Percentiles rank a stretch among this genome's conserved stretches.
Conservation (phyloP, 257 asterid species). For the Solanum okadae region DNA sequence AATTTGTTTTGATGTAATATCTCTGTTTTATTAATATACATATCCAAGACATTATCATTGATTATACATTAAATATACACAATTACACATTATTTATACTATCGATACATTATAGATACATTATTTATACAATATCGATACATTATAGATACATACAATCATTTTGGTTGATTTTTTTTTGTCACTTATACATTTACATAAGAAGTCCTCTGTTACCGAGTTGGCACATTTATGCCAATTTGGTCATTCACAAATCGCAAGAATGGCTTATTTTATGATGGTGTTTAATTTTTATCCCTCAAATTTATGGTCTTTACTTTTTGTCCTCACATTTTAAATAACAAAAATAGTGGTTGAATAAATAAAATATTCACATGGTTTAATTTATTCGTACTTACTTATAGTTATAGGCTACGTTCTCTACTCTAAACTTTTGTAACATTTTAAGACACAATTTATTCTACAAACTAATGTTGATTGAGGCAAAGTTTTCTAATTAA, state of each 20-base stretch:
- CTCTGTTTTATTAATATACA: not conserved
- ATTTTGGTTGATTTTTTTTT: too few species aligned
- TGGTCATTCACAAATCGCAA: not conserved
- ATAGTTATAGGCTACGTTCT: not conserved
- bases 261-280: not conserved
- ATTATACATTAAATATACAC: too few species aligned
- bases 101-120: too few species aligned
- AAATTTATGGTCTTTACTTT: too few species aligned
- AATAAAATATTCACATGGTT: not conserved
- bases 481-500: not conserved
- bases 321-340: too few species aligned
- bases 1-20: not conserved
- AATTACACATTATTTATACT: not conserved
- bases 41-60: not conserved
- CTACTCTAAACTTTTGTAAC: not conserved
- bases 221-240: not conserved
- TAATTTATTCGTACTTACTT: not conserved
- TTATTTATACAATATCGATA: too few species aligned
- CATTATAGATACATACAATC: not conserved
- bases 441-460: too few species aligned
- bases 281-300: not conserved
- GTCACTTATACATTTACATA: not conserved
- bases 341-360: too few species aligned
- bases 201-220: not conserved
- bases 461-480: not conserved